phyloP scores from a whole-genome alignment of 495 filamentous ascomycete genomes.

The Jackrogersella multiformis region DNA sequence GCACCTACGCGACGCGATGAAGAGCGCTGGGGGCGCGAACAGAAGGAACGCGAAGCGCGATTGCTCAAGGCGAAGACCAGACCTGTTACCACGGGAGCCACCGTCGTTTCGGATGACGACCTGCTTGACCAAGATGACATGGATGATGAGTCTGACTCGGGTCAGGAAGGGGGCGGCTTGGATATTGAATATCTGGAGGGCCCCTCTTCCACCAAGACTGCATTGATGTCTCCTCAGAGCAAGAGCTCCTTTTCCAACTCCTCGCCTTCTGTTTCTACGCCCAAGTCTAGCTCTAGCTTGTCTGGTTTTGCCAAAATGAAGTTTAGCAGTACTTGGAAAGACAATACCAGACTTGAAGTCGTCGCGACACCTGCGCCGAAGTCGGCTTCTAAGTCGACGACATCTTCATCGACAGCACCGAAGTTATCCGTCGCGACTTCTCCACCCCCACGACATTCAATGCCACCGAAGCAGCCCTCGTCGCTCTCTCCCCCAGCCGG shows the following conservation, averaged over 20 bases:
- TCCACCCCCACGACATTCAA: background rate
- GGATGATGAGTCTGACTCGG: constrained; percentile 3
- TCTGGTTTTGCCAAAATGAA: constrained; percentile 35
- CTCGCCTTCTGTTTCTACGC: background rate
- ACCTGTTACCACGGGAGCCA: constrained; percentile 9
- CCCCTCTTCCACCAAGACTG: background rate
- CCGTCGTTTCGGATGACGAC: constrained; percentile 34
- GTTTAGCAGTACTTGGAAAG: constrained; percentile 17
- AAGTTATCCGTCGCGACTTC: background rate
- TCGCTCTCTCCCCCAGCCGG: background rate
- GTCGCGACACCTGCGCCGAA: constrained; percentile 4
- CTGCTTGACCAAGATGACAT: constrained; percentile 23
- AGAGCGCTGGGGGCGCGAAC: constrained; percentile 3
- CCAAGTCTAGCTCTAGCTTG: background rate
- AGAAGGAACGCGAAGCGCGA: constrained; percentile 35
- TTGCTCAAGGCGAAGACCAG: constrained; percentile 32
- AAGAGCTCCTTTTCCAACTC: background rate
- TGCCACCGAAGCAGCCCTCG: background rate
- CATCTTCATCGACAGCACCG: background rate
- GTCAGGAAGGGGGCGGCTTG: constrained; percentile 5
- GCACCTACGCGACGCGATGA: constrained; percentile 6
- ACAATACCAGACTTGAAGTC: constrained; percentile 11
- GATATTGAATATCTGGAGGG: constrained; percentile 26
- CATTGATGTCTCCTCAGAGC: no score
- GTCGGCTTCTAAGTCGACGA: background rate